Conservation (phyloP, 2,329 filamentous ascomycete species). For the Allantophomopsis cytisporea region DNA sequence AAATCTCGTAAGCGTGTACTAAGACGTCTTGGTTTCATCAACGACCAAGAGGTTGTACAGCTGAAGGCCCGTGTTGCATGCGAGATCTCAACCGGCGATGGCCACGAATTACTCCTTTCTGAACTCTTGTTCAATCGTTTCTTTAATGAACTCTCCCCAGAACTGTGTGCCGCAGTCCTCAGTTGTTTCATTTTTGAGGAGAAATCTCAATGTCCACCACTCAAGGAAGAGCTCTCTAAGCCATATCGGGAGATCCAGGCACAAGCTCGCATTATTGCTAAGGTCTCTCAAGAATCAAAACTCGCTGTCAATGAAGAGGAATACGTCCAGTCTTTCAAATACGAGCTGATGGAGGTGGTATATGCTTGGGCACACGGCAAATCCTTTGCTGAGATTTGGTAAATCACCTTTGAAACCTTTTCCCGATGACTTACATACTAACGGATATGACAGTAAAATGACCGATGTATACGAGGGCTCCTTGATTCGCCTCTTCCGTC, state of each 20-base stretch:
- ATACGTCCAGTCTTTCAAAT: constrained; percentile 81
- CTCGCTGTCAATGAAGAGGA: constrained; percentile 89
- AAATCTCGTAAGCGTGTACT: constrained; percentile 93
- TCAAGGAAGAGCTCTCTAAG: constrained; percentile 77
- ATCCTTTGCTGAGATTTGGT: constrained; percentile 91
- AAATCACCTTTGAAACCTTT: constrained; percentile 25
- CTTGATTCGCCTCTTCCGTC: constrained; percentile 88
- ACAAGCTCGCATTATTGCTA: constrained; percentile 79
- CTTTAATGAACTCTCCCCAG: constrained; percentile 89
- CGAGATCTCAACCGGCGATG: constrained; percentile 73
- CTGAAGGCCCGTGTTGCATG: constrained; percentile 95
- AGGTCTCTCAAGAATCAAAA: constrained; percentile 91
- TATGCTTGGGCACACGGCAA: constrained; percentile 83
- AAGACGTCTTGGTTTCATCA: constrained; percentile 87
- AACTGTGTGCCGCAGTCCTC: constrained; percentile 73
- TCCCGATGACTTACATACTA: background rate
- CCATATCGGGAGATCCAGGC: constrained; percentile 76
- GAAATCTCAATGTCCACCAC: constrained; percentile 64
- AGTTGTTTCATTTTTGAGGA: constrained; percentile 98
- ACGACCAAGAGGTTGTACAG: constrained; percentile 89
- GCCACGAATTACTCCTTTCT: constrained; percentile 84
- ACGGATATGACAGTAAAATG: constrained; percentile 63
- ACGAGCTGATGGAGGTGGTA: constrained; percentile 94
- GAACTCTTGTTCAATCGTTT: constrained; percentile 94
- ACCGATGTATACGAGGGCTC: constrained; percentile 96